Evolutionary conservation across 2,329 filamentous ascomycete genomes (phyloP).

Genomic region (Colletotrichum tamarilloi): DNA sequence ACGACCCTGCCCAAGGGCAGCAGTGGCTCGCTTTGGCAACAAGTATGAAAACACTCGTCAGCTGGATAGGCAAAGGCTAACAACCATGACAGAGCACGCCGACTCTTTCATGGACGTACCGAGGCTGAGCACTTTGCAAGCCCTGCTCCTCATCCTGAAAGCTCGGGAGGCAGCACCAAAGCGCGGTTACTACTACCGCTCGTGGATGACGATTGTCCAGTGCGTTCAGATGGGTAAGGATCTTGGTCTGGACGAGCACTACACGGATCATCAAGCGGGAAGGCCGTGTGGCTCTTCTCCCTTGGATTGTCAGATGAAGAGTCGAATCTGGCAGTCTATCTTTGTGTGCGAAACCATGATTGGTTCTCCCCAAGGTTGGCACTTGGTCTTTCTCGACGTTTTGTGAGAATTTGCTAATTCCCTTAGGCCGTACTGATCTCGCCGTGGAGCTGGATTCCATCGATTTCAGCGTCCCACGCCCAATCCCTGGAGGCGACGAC

Average conservation of each 20-base stretch:
- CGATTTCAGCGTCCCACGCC: slow-evolving; percentile 75
- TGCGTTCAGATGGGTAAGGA: slow-evolving; percentile 95
- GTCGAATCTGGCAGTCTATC: slow-evolving; percentile 88
- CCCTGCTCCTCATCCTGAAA: slow-evolving; percentile 87
- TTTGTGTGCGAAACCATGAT: slow-evolving; percentile 92
- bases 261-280: slow-evolving; percentile 79
- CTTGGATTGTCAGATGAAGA: slow-evolving; percentile 85
- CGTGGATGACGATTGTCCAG: slow-evolving; percentile 95
- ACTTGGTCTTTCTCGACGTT: not conserved
- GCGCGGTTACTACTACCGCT: slow-evolving; percentile 94
- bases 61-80: not conserved
- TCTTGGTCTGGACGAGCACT: slow-evolving; percentile 88
- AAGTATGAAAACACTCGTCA: slow-evolving; percentile 60
- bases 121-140: slow-evolving; percentile 90
- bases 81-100: slow-evolving; percentile 74
- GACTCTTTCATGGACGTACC: slow-evolving; percentile 95
- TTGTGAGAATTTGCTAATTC: not conserved
- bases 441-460: slow-evolving; percentile 80
- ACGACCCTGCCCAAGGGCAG: slow-evolving; percentile 85
- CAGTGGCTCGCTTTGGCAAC: slow-evolving; percentile 94
- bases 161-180: slow-evolving; percentile 93
- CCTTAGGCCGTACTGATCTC: slow-evolving; percentile 80
- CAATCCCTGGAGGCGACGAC: slow-evolving; percentile 75
- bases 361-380: slow-evolving; percentile 87
- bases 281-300: slow-evolving; percentile 75